Base-by-base conservation (phyloP, 768 basidiomycete species). In the Hygrocybe coccinea region DNA sequence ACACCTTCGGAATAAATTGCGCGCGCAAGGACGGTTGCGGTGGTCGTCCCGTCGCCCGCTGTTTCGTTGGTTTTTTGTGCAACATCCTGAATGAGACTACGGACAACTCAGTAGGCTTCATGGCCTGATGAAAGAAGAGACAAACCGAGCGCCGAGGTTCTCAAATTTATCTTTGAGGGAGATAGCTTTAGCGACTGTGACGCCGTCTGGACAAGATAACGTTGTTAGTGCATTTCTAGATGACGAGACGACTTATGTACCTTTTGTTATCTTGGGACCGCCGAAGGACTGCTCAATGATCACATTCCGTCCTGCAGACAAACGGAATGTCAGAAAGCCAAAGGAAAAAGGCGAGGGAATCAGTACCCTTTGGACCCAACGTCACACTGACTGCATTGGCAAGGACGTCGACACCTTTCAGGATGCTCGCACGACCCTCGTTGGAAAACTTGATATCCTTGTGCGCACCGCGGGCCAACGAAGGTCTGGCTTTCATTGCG, bases 1-100 rank as follows among this genome's bases (percentile, higher is more conserved):
- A 97, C 95, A 71, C 95, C 95, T 73, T 99, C 95, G 0, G 93
- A 83, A 76, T 97, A 99, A 74, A 99, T 97, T 55, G 95, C 94
- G 54, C 93, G 90, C 9, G 95, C 91, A 55, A 97, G 85, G 52
- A 97, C 95, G 35, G 95, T 97, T 3, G 95, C 94, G 14, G 95
- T 99, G 8, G 95, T 99, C 2, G 95, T 98, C 56, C 95, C 95
- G 70, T 99, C 95, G 70, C 95, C 95, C 36, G 95, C 95, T 63
- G 88, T 78, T 74, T 97, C 95, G 75, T 97, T 97, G 19, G 95
- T 97, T 76, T 97, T 97, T 68, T 86, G 85, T 2, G 95, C 95
- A 54, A 97, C 95, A 61, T 97, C 95, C 69, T 95, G 93, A 45
- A 97, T 81, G 50, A 97, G 87, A 63, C 94, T 93, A 59, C 5